Base-by-base conservation (phyloP, 441 rosid species). In the Jatropha podagrica region DNA sequence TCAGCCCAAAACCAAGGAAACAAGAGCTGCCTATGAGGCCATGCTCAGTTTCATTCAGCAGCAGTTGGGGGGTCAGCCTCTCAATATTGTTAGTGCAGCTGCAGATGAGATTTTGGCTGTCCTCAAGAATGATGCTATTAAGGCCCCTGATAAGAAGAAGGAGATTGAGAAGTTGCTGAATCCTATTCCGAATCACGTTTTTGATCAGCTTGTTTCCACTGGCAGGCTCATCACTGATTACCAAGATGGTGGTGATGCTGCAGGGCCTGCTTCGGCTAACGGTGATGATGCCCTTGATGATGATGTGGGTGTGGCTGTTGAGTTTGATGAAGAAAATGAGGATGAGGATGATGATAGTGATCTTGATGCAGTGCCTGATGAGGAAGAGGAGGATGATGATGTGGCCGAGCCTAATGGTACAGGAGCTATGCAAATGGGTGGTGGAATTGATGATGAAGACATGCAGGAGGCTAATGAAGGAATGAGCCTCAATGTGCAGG, bases 1-100 rank as follows among this genome's bases (percentile, higher is more conserved):
- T 74, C 95, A 92, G 88, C 98, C 99, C 3, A 96, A 91, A 81
- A 96, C 97, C 0, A 92, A 90, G 85, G 97, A 93, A 80, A 96
- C 97, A 3, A 83, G 90, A 78, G 97, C 97, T 64, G 99, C 98
- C 26, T 96, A 96, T 44, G 98, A 90, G 85, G 93, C 95, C 17
- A 92, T 96, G 94, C 90, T 96, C 59, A 86, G 96, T 75, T 77
- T 90, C 49, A 92, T 96, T 82, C 99, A 96, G 78, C 87, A 87
- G 79, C 97, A 93, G 88, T 82, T 93, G 86, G 97, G 97, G 63
- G 97, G 97, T 61, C 97, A 88, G 79, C 97, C 98, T 12, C 84
- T 85, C 65, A 93, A 85, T 84, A 88, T 96, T 60, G 91, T 88
- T 74, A 85, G 91, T 40, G 98, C 92, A 58, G 98, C 97, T 0